Percentiles rank a stretch among this genome's conserved stretches.
phyloP scores from a whole-genome alignment of 2,329 filamentous ascomycete genomes.

The Daldinia sp. region DNA sequence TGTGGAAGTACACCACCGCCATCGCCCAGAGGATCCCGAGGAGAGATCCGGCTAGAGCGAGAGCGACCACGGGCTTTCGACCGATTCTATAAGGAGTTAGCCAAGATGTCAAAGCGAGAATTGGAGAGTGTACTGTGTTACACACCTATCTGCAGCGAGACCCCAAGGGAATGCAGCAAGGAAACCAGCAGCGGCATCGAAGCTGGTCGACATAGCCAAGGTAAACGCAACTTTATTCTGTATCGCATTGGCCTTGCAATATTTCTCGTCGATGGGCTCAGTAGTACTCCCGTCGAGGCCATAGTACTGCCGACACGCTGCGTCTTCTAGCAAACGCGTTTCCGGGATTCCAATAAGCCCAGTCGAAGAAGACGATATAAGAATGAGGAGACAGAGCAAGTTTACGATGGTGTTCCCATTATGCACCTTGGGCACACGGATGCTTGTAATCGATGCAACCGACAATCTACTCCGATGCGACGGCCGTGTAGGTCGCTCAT shows the following conservation, averaged over 20 bases:
- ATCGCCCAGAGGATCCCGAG: conserved; percentile 42
- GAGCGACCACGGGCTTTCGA: conserved; percentile 47
- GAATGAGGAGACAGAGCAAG: conserved; percentile 47
- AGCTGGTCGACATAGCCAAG: conserved; percentile 43
- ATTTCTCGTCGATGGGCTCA: conserved; percentile 48
- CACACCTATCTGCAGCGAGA: conserved; percentile 45
- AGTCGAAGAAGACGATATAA: conserved; percentile 44
- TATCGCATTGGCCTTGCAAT: conserved; percentile 48
- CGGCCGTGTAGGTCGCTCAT: conserved; percentile 28
- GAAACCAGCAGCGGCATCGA: conserved; percentile 47
- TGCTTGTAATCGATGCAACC: conserved; percentile 37
- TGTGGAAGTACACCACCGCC: conserved; percentile 46
- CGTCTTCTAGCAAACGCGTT: conserved; percentile 50
- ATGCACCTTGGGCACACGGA: conserved; percentile 41
- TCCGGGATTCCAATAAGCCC: conserved; percentile 47
- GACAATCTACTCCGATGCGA: conserved; percentile 35
- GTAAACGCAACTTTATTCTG: conserved; percentile 50
- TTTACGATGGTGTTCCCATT: conserved; percentile 42
- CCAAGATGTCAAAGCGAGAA: not conserved
- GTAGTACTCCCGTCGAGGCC: conserved; percentile 25
- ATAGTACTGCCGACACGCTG: conserved; percentile 50
- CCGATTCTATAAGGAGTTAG: conserved; percentile 43
- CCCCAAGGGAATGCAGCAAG: conserved; percentile 52
- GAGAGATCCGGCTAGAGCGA: conserved; percentile 46
- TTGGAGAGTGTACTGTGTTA: not conserved